These are phyloP conservation scores for Amaranthus palmeri DNA, from an alignment of 148 eudicot species.

Conservation along the genomic window DNA sequence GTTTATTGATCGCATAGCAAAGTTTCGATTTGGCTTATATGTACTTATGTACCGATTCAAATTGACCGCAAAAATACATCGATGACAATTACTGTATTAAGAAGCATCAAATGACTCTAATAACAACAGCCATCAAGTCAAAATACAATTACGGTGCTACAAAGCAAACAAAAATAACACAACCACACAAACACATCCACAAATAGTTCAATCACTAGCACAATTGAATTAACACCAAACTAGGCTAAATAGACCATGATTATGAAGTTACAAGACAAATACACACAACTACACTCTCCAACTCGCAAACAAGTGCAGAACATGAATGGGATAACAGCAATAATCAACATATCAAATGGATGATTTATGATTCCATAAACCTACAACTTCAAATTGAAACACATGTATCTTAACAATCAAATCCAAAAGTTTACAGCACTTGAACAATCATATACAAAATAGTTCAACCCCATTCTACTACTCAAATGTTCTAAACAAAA, in stretches of 20 bases:
- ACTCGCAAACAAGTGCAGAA: neutral
- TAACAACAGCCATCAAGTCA: neutral
- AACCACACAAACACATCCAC: neutral
- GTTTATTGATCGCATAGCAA: neutral
- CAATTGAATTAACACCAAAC: neutral
- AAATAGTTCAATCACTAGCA: neutral
- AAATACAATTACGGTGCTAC: neutral
- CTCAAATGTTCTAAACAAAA: conserved; percentile 2
- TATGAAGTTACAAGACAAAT: neutral
- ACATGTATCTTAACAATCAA: neutral
- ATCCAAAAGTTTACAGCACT: neutral
- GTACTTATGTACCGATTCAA: neutral
- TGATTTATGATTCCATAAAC: neutral
- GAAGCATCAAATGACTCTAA: neutral
- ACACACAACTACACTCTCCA: neutral
- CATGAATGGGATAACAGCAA: neutral
- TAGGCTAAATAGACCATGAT: neutral
- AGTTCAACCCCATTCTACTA: conserved; percentile 1
- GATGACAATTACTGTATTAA: neutral
- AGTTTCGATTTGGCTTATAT: neutral
- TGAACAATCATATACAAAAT: conserved; percentile 7
- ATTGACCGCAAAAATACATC: conserved; percentile 1
- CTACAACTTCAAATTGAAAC: neutral
- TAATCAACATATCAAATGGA: neutral
- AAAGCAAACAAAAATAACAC: conserved; percentile 9